Evolutionary conservation across 352 stramenopile species (phyloP), one percentile per base, ranked within the genome.

Genomic region (Ophiocytium majus): DNA sequence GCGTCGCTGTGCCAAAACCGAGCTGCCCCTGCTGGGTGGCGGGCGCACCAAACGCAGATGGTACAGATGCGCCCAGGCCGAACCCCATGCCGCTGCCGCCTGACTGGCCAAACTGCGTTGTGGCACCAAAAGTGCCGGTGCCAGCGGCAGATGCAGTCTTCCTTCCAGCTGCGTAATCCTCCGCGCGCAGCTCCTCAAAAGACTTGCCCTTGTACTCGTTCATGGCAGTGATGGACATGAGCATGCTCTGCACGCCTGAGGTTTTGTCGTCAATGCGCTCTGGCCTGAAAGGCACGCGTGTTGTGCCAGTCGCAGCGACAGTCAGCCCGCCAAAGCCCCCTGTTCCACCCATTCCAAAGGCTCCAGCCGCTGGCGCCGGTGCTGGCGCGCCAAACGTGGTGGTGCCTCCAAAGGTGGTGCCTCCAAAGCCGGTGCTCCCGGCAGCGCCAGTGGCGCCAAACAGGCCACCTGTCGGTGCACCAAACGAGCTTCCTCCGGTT

Each of bases 181-280:
- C 83, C 34, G 57, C 23, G 28, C 83, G 49, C 32, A 86, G 49
- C 37, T 86, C 83, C 63, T 86, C 83, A 31, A 86, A 87, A 37
- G 34, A 85, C 32, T 86, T 86, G 10, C 14, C 36, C 32, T 9
- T 36, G 33, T 86, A 86, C 19, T 71, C 82, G 36, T 87, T 14
- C 82, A 86, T 88, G 9, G 82, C 83, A n/a, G 83, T 86, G 43
- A 86, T 86, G 35, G 32, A 78, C 66, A 78, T 43, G 9, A 82
- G 17, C 50, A 82, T 0, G 33, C 28, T 35, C 37, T 50, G 57
- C 14, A 23, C 49, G 50, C 37, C 35, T 1, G 78, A 10, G 1
- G 34, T 75, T 10, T 83, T 78, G 34, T 82, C 71, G 63, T 80
- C 31, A 10, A 34, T 28, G 23, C 23, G 0, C 76, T 9, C 1